These are phyloP conservation scores for Penicillium sp. DNA, from an alignment of 2,329 filamentous ascomycete species.

Conservation along the genomic window DNA sequence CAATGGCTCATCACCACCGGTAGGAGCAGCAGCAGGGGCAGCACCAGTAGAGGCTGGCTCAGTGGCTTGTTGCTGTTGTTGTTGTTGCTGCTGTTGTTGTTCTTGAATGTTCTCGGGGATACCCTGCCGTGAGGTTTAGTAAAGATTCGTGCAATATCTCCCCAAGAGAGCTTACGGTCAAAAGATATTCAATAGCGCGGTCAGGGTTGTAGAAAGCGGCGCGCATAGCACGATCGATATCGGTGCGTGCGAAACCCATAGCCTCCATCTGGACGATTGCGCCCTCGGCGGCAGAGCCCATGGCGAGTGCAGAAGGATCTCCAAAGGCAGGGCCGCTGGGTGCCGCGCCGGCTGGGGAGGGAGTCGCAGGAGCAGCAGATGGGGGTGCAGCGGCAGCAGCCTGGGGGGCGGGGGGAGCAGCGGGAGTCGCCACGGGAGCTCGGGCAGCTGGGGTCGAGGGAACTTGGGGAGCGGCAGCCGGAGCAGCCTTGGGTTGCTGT, in stretches of 20 bases:
- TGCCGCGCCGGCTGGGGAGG: conserved; percentile 48
- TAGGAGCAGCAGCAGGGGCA: conserved; percentile 33
- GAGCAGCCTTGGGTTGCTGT: conserved; percentile 64
- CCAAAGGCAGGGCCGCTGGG: conserved; percentile 51
- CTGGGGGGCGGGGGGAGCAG: conserved; percentile 50
- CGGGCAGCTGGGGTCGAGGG: conserved; percentile 39
- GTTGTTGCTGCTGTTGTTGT: conserved; percentile 63
- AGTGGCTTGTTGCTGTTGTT: conserved; percentile 58
- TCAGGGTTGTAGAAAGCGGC: conserved; percentile 97
- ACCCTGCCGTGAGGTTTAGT: conserved; percentile 54
- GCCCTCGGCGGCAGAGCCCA: conserved; percentile 75
- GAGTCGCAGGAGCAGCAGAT: conserved; percentile 45
- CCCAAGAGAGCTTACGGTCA: conserved; percentile 62
- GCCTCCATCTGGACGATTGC: conserved; percentile 91
- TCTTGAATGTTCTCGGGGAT: conserved; percentile 82
- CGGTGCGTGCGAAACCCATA: conserved; percentile 87
- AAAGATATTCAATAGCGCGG: conserved; percentile 90
- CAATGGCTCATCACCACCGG: conserved; percentile 58
- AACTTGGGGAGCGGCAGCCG: conserved; percentile 31
- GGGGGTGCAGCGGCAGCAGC: conserved; percentile 53
- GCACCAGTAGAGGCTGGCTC: conserved; percentile 40
- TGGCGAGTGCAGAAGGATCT: conserved; percentile 76
- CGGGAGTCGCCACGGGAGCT: conserved; percentile 42
- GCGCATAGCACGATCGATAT: conserved; percentile 91
- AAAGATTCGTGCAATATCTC: not conserved